Base-by-base conservation (phyloP, 1,284 basidiomycete genomes). In the Trametes hirsuta region DNA sequence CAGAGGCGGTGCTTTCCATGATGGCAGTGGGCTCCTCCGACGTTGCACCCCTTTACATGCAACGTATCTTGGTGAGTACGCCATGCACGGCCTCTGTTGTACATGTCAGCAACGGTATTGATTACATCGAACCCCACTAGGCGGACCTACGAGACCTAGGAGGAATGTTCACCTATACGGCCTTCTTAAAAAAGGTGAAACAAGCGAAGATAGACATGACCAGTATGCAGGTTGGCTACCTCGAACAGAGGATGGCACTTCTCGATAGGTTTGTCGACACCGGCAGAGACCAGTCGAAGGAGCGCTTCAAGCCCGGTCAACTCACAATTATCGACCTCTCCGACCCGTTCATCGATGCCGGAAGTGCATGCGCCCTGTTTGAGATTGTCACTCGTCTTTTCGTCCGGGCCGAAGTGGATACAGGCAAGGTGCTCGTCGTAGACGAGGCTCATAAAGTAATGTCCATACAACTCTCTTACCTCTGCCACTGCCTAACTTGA, bases 361-460 rank as follows among this genome's bases (percentile, higher is more conserved):
- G 75, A 0, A 83, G 85, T 0, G 89, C 89, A 0, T 89, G 87
- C 59, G 83, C 84, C 0, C 69, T 91, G 1, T 91, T 91, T 59
- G 87, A 91, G 61, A 88, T 91, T 12, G 72, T 89, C 0, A 78
- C 82, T 0, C 78, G 89, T 25, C 66, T 88, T 1, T 91, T 90
- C 66, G 80, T 88, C n/a, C 78, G 87, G 18, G 79, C 84, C 0
- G 75, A 85, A 11, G 78, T 88, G 0, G 76, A 72, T 2, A 85
- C 84, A 0, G 90, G 89, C 2, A 91, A 91, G 63, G 83, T 90
- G 0, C 77, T 91, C 1, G 79, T 91, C 0, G 84, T 91, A 0
- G 89, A 91, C 51, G 90, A 91, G 62, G 88, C 88, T 0, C 88
- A 91, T 66, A 91, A 91, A 70, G 89, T 87, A 56, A 56, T 48